phyloP scores from a whole-genome alignment of 352 stramenopile genomes.

The Blastocystis sp. region DNA sequence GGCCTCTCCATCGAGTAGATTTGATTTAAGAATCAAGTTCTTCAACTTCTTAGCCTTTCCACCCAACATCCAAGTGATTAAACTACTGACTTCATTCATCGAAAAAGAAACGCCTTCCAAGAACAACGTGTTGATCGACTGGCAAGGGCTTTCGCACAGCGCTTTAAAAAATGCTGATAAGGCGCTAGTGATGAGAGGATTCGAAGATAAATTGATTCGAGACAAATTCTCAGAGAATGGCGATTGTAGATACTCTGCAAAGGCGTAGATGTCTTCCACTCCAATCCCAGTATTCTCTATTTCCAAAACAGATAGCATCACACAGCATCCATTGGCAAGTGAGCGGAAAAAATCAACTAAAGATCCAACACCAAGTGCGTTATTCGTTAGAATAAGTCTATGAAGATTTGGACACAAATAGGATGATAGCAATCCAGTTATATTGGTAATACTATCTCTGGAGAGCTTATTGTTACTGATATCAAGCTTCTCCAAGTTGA shows the following conservation, averaged over 20 bases:
- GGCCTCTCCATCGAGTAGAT: neutral
- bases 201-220: neutral
- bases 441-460: neutral
- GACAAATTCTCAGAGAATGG: constrained; percentile 18
- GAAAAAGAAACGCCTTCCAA: neutral
- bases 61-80: neutral
- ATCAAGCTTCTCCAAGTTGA: neutral
- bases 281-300: neutral
- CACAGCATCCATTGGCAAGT: neutral
- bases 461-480: neutral
- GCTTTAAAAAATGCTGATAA: neutral
- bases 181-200: neutral
- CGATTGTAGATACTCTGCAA: neutral
- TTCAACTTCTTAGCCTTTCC: neutral
- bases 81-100: neutral
- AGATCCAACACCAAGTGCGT: neutral
- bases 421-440: neutral
- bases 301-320: neutral
- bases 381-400: neutral
- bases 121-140: neutral
- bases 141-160: neutral
- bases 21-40: neutral
- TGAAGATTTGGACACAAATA: neutral
- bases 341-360: neutral
- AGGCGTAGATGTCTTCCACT: neutral